These are phyloP conservation scores for Paulownia fortunei DNA, from an alignment of 257 asterid species.

Conservation along the genomic window DNA sequence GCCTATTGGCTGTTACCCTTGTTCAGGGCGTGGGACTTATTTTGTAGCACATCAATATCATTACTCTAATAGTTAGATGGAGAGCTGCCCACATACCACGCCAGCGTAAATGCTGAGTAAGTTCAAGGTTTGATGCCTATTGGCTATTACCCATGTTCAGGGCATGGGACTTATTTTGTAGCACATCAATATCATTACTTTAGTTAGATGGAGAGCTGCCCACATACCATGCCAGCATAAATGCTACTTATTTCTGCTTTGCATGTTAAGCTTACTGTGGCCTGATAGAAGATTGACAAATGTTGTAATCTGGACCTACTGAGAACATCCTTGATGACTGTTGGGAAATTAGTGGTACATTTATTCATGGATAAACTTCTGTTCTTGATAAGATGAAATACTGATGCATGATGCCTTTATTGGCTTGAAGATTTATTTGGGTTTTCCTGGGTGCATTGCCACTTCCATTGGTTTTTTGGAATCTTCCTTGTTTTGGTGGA, in stretches of 20 bases:
- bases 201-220: constrained; percentile 31
- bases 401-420: constrained; percentile 11
- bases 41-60: constrained; percentile 18
- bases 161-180: constrained; percentile 23
- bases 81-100: constrained; percentile 20
- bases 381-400: neutral
- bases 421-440: neutral
- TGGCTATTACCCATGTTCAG: constrained; percentile 13
- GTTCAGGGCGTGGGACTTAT: constrained; percentile 20
- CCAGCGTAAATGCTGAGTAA: too few species aligned
- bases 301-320: neutral
- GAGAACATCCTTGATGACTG: neutral
- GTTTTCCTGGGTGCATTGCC: too few species aligned
- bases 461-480: too few species aligned
- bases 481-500: neutral
- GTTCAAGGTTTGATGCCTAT: constrained; percentile 21
- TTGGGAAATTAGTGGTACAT: neutral
- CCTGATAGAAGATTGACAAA: neutral
- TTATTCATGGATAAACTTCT: neutral
- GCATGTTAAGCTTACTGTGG: neutral
- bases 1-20: constrained; percentile 17
- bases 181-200: neutral
- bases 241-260: constrained; percentile 17
- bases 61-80: constrained; percentile 16
- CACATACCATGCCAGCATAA: neutral